Evolutionary conservation across 2,329 filamentous ascomycete genomes (phyloP), one percentile per base, ranked within the genome.

Genomic region (Dactylonectria macrodidyma): DNA sequence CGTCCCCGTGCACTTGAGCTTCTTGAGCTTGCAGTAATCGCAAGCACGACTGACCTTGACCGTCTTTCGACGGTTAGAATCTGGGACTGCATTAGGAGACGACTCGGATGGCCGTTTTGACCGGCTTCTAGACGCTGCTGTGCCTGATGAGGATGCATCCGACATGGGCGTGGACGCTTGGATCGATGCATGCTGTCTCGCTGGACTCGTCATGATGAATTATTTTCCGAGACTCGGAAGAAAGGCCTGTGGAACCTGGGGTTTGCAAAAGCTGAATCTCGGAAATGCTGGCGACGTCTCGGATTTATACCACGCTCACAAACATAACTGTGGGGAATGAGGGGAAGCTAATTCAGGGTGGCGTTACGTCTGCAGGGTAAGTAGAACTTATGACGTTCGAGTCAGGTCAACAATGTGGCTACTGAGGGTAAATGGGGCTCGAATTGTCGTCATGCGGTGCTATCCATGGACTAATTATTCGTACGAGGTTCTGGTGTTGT

Each of bases 1-100:
- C 0, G 78, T 81, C 0, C 81, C 81, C 9, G 75, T 81, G 67
- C 81, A 83, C 72, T 77, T 79, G 9, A 78, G 71, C 63, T 83
- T 83, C 48, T 78, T 78, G n/a, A 72, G 52, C 70, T 83, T 82
- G 75, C 81, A 83, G 34, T 75, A 73, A 65, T 83, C 81, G 62
- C 81, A 83, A 6, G 81, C 81, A n/a, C 79, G 73, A 58, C 76
- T 81, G 5, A 81, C 79, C 69, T 82, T 83, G 16, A 56, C 24
- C 0, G 62, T 58, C 30, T 75, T 75, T 51, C 72, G 72, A 33
- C 72, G 70, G 3, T 73, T 74, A 22, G 66, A 51, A 24, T 64
- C 30, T 61, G 9, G 59, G 62, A 46, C 44, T 60, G 12, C 50
- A n/a, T 70, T 64, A 60, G 67, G 68, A n/a, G 69, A 66, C 22